Base-by-base conservation (phyloP, 2,329 filamentous ascomycete species). In the Fusarium graminum region DNA sequence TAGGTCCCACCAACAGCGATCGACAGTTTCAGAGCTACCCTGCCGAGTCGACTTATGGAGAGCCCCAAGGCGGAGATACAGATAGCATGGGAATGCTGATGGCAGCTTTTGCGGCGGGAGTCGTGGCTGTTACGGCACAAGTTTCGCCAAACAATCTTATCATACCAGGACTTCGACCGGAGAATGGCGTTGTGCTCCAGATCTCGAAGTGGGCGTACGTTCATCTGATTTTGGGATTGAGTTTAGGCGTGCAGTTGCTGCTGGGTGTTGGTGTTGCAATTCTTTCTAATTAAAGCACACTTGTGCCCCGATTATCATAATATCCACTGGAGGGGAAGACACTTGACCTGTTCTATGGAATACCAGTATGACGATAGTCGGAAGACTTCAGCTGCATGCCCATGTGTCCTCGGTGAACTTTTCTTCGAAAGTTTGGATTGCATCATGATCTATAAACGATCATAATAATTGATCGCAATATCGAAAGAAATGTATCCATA, bases 11-110 rank as follows among this genome's bases (percentile, higher is more conserved):
- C 12, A 54, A 66, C 19, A 66, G 45, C 32, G 54, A 61, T 41
- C 56, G 47, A 29, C 65, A 68, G 30, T 68, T 68, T 14, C 79
- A 81, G 64, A 78, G 76, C 11, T 83, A 83, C 49, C 81, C 82
- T 0, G 72, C 76, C 26, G 78, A 81, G 49, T 77, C 78, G 2
- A 58, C 73, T 6, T 81, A 78, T 49, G 82, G 81, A 3, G 36
- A 40, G 0, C 70, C 76, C 4, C 51, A 68, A 13, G 53, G 72
- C 13, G 82, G 82, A 2, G 63, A 68, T 25, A 39, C 42, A 0
- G 29, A 69, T 0, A 53, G 51, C 0, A 80, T 86, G 71, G 82
- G 77, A 5, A 70, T 68, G 10, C 50, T 73, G 7, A 72, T 82
- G 16, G 69, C 77, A 1, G 63, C 73, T 2, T 83, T 79, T 50